These are phyloP conservation scores for Penicillium sp. DNA, from an alignment of 2,329 filamentous ascomycete genomes.

Conservation along the genomic window DNA sequence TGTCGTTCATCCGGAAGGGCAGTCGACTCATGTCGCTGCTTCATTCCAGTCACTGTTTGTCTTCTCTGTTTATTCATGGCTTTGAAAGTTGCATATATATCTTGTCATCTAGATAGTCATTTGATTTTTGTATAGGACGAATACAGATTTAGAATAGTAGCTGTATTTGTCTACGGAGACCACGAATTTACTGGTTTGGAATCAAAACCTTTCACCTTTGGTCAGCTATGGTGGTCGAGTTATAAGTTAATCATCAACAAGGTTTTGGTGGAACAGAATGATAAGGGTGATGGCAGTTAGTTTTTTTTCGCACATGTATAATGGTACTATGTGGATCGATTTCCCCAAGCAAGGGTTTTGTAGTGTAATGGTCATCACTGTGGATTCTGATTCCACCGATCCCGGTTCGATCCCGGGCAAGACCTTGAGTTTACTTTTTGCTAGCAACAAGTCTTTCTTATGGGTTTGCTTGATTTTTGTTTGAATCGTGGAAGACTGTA, in stretches of 20 bases:
- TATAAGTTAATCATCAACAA: too few relatives aligned
- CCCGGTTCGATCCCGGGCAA: background rate
- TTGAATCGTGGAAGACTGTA: background rate
- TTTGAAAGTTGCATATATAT: background rate
- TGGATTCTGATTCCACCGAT: background rate
- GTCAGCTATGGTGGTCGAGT: too few relatives aligned
- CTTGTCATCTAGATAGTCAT: background rate
- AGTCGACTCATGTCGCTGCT: background rate
- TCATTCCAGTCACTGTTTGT: background rate
- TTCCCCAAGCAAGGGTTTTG: background rate
- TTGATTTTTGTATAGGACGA: background rate
- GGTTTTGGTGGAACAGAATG: too few relatives aligned
- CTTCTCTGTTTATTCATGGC: background rate
- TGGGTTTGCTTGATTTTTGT: background rate
- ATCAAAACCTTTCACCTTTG: too few relatives aligned
- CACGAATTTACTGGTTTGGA: too few relatives aligned
- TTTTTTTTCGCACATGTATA: background rate
- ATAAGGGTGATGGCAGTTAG: too few relatives aligned
- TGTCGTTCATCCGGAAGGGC: background rate
- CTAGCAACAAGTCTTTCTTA: too few relatives aligned
- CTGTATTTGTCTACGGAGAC: too few relatives aligned
- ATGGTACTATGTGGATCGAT: background rate
- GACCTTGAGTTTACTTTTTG: background rate
- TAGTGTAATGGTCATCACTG: background rate
- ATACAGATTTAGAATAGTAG: background rate